Conservation (phyloP, 1,139 yeast genomes). For the Debaryomyces singareniensis region DNA sequence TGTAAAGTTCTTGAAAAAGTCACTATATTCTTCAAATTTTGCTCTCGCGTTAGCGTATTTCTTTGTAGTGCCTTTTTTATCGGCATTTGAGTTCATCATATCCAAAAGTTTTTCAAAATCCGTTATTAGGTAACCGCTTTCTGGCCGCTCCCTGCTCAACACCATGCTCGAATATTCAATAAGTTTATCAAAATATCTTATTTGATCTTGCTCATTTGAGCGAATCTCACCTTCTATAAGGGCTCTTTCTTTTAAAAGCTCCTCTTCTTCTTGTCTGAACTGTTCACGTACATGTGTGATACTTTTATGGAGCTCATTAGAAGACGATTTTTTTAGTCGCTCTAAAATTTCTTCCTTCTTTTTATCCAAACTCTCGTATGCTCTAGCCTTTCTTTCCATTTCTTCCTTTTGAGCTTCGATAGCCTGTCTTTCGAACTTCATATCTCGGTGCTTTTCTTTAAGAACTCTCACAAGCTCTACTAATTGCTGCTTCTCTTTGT, state of each 20-base stretch:
- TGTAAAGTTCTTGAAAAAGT: constrained; percentile 1
- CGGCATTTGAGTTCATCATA: constrained; percentile 1
- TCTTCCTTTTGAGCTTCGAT: constrained; percentile 4
- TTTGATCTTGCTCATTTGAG: constrained; percentile 6
- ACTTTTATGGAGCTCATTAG: neutral
- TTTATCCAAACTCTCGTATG: constrained; percentile 1
- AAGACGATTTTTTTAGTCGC: neutral
- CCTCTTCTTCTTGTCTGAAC: neutral
- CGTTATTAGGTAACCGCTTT: constrained; percentile 3
- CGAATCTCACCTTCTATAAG: constrained; percentile 3
- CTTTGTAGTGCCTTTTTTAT: neutral
- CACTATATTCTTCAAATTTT: constrained; percentile 1
- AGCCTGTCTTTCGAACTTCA: constrained; percentile 5
- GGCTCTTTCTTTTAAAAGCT: constrained; percentile 2
- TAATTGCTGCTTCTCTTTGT: constrained; percentile 10
- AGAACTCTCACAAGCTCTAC: neutral
- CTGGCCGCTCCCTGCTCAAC: constrained; percentile 1
- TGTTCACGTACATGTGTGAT: constrained; percentile 1
- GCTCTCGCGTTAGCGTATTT: constrained; percentile 1
- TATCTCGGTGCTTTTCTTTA: constrained; percentile 4
- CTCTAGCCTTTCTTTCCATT: constrained; percentile 4
- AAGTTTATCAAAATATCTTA: constrained; percentile 6
- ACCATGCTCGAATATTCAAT: constrained; percentile 4
- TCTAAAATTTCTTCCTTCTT: constrained; percentile 1
- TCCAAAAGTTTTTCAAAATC: constrained; percentile 5